phyloP scores from a whole-genome alignment of 805 yeast genomes.

The Barnettozyma siamensis region DNA sequence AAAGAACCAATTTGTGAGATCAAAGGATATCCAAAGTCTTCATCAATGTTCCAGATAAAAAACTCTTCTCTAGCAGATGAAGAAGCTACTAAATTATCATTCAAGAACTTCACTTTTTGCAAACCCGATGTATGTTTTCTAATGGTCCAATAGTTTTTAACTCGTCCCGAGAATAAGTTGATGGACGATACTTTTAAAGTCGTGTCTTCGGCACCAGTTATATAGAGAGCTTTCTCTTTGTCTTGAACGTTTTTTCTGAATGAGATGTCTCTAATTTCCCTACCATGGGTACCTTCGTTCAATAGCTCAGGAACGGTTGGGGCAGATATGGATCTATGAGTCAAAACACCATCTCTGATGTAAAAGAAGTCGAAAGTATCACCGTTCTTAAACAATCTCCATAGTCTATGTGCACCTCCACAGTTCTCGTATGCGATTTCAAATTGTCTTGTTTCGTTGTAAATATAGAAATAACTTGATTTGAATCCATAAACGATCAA shows the following conservation, averaged over 20 bases:
- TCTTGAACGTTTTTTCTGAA: conserved; percentile 36
- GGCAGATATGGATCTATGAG: conserved; percentile 30
- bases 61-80: conserved; percentile 89
- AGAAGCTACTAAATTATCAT: conserved; percentile 40
- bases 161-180: conserved; percentile 31
- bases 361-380: conserved; percentile 43
- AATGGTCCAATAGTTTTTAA: conserved; percentile 51
- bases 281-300: conserved; percentile 76
- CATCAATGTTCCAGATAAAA: conserved; percentile 63
- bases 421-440: conserved; percentile 69
- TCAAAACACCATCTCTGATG: conserved; percentile 50
- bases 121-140: conserved; percentile 86
- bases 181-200: conserved; percentile 53
- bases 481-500: conserved; percentile 74
- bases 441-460: conserved; percentile 73
- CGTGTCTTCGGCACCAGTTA: conserved; percentile 90
- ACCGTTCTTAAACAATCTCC: conserved; percentile 45
- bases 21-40: conserved; percentile 34
- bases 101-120: conserved; percentile 64
- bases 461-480: conserved; percentile 69
- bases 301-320: conserved; percentile 29
- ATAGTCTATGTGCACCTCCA: conserved; percentile 88
- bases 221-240: conserved; percentile 36
- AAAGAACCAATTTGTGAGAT: conserved; percentile 47
- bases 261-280: conserved; percentile 78